phyloP scores from a whole-genome alignment of 2,329 filamentous ascomycete species.

The Verticillium klebahnii region DNA sequence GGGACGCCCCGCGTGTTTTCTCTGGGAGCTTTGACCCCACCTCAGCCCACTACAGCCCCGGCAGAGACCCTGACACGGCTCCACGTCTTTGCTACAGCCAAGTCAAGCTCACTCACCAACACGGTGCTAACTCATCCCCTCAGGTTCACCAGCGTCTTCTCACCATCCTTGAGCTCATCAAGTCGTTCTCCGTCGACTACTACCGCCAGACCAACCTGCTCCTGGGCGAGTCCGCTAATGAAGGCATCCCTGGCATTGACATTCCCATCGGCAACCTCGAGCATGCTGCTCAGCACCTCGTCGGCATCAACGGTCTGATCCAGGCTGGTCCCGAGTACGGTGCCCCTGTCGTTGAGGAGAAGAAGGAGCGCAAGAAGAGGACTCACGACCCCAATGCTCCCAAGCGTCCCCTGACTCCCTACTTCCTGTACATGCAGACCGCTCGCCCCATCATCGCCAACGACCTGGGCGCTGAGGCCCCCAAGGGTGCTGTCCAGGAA shows the following conservation, averaged over 20 bases:
- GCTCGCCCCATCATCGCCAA: constrained; percentile 77
- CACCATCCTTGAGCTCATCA: constrained; percentile 74
- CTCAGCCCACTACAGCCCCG: background rate
- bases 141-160: constrained; percentile 75
- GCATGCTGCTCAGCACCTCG: constrained; percentile 42
- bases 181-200: constrained; percentile 77
- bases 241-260: constrained; percentile 33
- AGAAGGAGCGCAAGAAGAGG: constrained; percentile 88
- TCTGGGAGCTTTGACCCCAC: constrained; percentile 9
- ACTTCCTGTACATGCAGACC: constrained; percentile 91
- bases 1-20: constrained; percentile 14
- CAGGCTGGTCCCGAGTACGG: background rate
- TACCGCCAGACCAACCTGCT: constrained; percentile 84
- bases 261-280: constrained; percentile 48
- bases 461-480: constrained; percentile 69
- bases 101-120: background rate
- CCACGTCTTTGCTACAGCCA: background rate
- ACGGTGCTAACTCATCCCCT: constrained; percentile 27
- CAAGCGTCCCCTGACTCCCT: constrained; percentile 89
- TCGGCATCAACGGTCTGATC: constrained; percentile 21
- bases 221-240: constrained; percentile 57
- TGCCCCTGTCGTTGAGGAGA: constrained; percentile 53
- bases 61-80: constrained; percentile 2
- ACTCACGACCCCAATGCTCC: constrained; percentile 88
- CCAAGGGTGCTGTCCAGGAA: constrained; percentile 81